A percentile compares a stretch with the other conserved stretches of the same genome.
These are phyloP conservation scores for Yamadazyma songkhlaensis DNA, from an alignment of 1,139 yeast genomes.

Conservation along the genomic window DNA sequence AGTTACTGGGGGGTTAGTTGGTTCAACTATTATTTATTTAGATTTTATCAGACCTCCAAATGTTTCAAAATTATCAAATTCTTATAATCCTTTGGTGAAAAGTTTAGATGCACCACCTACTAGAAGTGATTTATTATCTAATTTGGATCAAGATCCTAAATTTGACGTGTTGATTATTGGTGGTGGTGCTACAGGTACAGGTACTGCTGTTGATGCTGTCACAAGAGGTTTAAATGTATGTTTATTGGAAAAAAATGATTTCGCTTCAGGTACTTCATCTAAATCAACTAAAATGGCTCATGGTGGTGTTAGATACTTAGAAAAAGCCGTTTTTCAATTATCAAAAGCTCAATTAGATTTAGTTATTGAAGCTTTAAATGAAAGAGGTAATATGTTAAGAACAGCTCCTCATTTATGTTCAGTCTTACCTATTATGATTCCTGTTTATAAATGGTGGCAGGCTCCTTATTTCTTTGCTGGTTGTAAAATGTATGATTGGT, in stretches of 20 bases:
- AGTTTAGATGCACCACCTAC: conserved; percentile 35
- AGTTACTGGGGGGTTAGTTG: conserved; percentile 33
- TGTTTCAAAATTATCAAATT: conserved; percentile 24
- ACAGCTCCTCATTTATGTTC: conserved; percentile 92
- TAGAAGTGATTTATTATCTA: conserved; percentile 32
- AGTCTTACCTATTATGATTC: conserved; percentile 90
- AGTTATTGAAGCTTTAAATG: conserved; percentile 91
- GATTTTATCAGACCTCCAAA: conserved; percentile 42
- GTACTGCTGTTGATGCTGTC: conserved; percentile 89
- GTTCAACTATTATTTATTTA: conserved; percentile 39
- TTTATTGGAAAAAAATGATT: conserved; percentile 81
- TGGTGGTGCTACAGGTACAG: conserved; percentile 96
- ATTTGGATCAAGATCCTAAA: conserved; percentile 31
- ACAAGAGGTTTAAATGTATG: conserved; percentile 90
- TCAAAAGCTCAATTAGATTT: conserved; percentile 89
- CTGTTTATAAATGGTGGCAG: conserved; percentile 95
- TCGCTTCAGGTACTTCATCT: conserved; percentile 89
- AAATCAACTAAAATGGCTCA: conserved; percentile 97
- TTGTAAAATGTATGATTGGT: conserved; percentile 87
- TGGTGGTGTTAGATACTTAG: conserved; percentile 95
- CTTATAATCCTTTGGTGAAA: conserved; percentile 39
- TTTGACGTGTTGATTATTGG: conserved; percentile 86
- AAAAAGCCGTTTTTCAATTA: conserved; percentile 88
- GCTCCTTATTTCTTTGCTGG: conserved; percentile 93
- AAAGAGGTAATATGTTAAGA: conserved; percentile 82